Percentiles rank a stretch among this genome's conserved stretches.
Evolutionary conservation across 106 monocot genomes (phyloP).

Genomic region (Dendrobium officinale): DNA sequence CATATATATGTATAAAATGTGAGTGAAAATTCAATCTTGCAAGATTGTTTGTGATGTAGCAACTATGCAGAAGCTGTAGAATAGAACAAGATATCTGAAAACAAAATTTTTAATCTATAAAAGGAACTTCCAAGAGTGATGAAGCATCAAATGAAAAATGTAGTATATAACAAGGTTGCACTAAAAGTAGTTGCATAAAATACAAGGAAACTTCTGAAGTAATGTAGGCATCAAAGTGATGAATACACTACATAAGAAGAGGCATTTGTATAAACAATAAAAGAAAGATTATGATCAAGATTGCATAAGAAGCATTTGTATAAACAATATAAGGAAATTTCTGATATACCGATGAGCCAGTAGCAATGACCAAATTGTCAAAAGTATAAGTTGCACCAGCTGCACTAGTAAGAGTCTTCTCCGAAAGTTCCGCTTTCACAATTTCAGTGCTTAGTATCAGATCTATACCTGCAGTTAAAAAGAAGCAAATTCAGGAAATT

Average conservation of each 20-base stretch:
- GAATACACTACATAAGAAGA: neutral
- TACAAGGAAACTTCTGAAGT: too few species aligned
- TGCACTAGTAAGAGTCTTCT: constrained; percentile 66
- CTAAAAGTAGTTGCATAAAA: too few species aligned
- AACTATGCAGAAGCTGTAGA: neutral
- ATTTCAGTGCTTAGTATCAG: constrained; percentile 85
- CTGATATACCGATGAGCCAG: constrained; percentile 74
- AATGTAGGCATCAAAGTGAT: neutral
- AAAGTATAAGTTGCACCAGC: constrained; percentile 64
- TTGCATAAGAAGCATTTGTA: neutral
- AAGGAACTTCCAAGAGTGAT: too few species aligned
- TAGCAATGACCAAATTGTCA: constrained; percentile 81
- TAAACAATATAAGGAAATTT: neutral
- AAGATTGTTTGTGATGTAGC: neutral
- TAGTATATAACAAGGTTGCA: neutral
- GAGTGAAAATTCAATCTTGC: neutral
- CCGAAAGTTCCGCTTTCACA: constrained; percentile 70
- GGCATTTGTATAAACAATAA: neutral
- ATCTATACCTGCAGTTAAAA: constrained; percentile 63
- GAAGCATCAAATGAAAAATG: neutral
- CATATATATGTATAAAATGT: neutral
- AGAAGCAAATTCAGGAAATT: constrained; percentile 4
- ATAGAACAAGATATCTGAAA: neutral
- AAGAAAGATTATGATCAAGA: neutral
- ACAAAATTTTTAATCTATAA: too few species aligned